Percentiles rank a stretch among this genome's conserved stretches.
Evolutionary conservation across 2,329 filamentous ascomycete genomes (phyloP).

Genomic region (Cladobotryum protrusum): DNA sequence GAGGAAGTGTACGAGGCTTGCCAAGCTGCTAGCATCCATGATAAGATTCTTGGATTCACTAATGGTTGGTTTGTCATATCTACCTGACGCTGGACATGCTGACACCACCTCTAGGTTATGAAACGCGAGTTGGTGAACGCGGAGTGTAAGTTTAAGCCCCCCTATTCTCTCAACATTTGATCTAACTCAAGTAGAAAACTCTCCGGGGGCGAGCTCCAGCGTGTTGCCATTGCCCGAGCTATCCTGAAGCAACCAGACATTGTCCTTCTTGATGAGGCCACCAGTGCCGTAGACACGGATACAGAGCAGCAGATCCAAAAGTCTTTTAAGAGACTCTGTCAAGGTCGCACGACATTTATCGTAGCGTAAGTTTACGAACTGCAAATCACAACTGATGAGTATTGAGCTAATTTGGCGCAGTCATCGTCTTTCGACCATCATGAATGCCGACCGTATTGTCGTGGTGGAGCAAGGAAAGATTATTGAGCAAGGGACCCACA

Average conservation of each 20-base stretch:
- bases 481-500: constrained; percentile 57
- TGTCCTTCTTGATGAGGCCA: constrained; percentile 72
- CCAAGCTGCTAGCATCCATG: constrained; percentile 50
- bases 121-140: constrained; percentile 45
- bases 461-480: constrained; percentile 58
- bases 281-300: constrained; percentile 67
- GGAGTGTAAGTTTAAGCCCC: constrained; percentile 34
- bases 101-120: constrained; percentile 33
- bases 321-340: constrained; percentile 51
- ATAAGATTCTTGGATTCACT: constrained; percentile 49
- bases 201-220: constrained; percentile 61
- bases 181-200: constrained; percentile 42
- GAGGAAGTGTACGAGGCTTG: constrained; percentile 51
- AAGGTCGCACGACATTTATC: constrained; percentile 59
- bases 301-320: constrained; percentile 62
- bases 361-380: constrained; percentile 45
- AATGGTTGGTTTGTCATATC: constrained; percentile 30
- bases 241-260: constrained; percentile 69
- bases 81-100: background rate
- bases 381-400: background rate
- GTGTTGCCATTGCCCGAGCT: constrained; percentile 63
- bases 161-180: background rate
- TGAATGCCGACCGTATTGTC: constrained; percentile 61
- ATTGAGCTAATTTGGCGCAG: constrained; percentile 28
- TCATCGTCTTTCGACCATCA: constrained; percentile 64